phyloP scores from a whole-genome alignment of 176 grass and related monocot species.

The Rhynchospora breviuscula region DNA sequence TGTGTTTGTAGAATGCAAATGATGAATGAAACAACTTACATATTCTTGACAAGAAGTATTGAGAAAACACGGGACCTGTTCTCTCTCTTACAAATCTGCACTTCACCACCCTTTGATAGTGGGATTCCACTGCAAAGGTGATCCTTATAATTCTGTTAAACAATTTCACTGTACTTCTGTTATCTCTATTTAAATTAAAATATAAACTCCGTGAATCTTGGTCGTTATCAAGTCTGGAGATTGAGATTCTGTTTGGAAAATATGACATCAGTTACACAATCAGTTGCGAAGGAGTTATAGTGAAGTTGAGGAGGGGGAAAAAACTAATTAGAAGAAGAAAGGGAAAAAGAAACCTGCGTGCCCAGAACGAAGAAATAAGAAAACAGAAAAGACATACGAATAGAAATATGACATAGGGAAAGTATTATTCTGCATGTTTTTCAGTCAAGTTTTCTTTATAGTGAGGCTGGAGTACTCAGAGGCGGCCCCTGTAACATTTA shows the following conservation, averaged over 20 bases:
- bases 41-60: conserved; percentile 67
- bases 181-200: conserved; percentile 24
- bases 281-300: background rate
- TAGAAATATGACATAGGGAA: background rate
- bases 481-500: background rate
- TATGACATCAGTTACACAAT: background rate
- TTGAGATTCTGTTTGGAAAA: background rate
- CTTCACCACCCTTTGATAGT: conserved; percentile 33
- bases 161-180: background rate
- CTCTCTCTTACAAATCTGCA: conserved; percentile 46
- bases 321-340: background rate
- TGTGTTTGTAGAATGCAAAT: conserved; percentile 48
- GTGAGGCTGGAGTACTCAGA: background rate
- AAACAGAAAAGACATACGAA: background rate
- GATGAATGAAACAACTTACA: conserved; percentile 45
- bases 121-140: conserved; percentile 56
- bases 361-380: background rate
- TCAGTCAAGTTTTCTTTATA: background rate
- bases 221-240: background rate
- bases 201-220: background rate
- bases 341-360: background rate
- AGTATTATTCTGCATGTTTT: background rate
- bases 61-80: conserved; percentile 61
- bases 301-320: background rate
- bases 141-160: conserved; percentile 26